Base-by-base conservation (phyloP, 768 basidiomycete genomes). In the Leccinum incarnatum region DNA sequence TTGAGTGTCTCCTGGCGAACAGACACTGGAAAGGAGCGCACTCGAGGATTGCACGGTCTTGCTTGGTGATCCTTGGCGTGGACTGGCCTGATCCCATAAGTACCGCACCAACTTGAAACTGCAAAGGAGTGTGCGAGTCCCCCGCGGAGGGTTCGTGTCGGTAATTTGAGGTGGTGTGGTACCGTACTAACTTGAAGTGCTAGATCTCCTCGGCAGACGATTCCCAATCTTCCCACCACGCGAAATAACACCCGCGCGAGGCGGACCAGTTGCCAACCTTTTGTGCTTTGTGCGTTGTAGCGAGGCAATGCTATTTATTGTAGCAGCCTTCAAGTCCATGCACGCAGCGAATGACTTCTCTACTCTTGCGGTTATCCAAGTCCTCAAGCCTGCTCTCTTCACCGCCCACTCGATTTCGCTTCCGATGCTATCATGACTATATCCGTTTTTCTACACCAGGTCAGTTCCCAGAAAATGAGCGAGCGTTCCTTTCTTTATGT, bases 1-100 rank as follows among this genome's bases (percentile, higher is more conserved):
- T 60, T 66, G 63, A 66, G 53, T 55, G 27, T 71, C 54, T 63
- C 59, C 61, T 61, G 51, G 53, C 55, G 11, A 37, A 65, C 37
- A 54, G 53, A 65, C 51, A 57, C 55, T 53, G 58, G 60, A 57
- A 58, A 56, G 29, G 64, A 23, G 81, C 91, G 72, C 62, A 98
- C 96, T 98, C 96, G 60, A 99, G 83, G 61, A 99, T 90, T 47
- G 97, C 96, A 63, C 89, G 85, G 74, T 99, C 97, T 69, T 95
- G 95, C 29, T 85, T 78, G 19, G 97, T 98, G 62, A 99, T 85
- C 79, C 91, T 97, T 51, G 93, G 93, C 34, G 80, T 74, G 37
- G 90, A 91, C 72, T 90, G 87, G 63, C 77, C 82, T 67, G 73
- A 80, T 58, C 89, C 89, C 89, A 91, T 91, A 54, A 36, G 55